Evolutionary conservation across 768 basidiomycete genomes (phyloP).

Genomic region (Macrolepiota albuminosa): DNA sequence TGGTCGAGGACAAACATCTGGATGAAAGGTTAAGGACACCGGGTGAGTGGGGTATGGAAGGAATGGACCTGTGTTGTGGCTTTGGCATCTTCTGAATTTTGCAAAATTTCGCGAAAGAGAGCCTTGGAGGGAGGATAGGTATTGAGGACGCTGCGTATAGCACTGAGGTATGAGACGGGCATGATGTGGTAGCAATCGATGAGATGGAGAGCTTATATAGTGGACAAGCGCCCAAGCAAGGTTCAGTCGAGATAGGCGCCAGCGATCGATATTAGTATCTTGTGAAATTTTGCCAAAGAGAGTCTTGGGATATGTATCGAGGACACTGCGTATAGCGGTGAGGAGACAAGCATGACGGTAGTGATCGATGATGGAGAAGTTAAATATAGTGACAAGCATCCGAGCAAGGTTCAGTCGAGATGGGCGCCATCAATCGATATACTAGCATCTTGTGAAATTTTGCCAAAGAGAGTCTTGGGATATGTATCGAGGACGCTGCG

Average conservation of each 20-base stretch:
- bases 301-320: conserved; percentile 39
- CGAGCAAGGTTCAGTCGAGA: neutral
- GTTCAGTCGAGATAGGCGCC: neutral
- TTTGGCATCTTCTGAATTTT: conserved; percentile 49
- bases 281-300: conserved; percentile 44
- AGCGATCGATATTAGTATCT: conserved; percentile 26
- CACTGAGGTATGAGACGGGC: conserved; percentile 7
- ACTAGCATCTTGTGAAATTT: conserved; percentile 43
- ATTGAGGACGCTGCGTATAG: conserved; percentile 28
- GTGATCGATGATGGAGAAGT: neutral
- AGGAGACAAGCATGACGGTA: conserved; percentile 3
- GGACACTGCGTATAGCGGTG: conserved; percentile 22
- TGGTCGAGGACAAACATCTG: conserved; percentile 41
- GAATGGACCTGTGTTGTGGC: conserved; percentile 37
- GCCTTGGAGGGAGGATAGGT: conserved; percentile 43
- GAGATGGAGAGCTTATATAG: neutral
- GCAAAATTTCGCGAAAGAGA: conserved; percentile 38
- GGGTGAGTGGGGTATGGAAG: neutral
- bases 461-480: conserved; percentile 39
- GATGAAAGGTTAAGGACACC: neutral
- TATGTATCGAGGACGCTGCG: conserved; percentile 36
- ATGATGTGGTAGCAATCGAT: neutral
- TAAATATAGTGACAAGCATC: neutral
- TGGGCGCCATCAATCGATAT: neutral
- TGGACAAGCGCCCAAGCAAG: neutral